These are phyloP conservation scores for Nigrospora oryzae DNA, from an alignment of 2,329 filamentous ascomycete species.

Conservation along the genomic window DNA sequence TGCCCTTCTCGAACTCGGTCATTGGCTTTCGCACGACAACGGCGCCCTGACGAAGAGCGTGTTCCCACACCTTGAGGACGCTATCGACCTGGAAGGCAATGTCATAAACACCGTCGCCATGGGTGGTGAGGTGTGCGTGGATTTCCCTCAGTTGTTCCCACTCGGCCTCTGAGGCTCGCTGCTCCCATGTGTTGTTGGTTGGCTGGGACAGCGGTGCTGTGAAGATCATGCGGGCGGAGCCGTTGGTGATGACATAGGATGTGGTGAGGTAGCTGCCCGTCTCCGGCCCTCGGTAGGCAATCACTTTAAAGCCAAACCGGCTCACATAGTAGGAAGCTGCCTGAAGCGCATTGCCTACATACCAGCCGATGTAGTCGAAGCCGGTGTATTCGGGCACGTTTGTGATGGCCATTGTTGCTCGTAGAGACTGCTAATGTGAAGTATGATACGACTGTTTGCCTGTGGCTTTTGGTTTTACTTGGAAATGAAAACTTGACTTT, in stretches of 20 bases:
- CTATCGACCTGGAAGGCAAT: background rate
- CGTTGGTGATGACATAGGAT: background rate
- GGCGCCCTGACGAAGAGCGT: background rate
- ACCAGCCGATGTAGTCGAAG: background rate
- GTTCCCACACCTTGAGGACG: background rate
- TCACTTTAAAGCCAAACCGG: background rate
- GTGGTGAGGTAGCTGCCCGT: background rate
- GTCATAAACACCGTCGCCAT: background rate
- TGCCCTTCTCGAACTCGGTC: background rate
- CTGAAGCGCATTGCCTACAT: background rate
- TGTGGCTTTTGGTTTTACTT: too few species aligned
- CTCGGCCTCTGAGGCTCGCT: background rate
- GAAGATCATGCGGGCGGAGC: background rate
- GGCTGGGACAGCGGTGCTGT: background rate
- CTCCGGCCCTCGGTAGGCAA: background rate
- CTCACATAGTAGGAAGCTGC: background rate
- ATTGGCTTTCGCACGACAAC: background rate
- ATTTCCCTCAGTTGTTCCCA: background rate
- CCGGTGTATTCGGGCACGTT: background rate
- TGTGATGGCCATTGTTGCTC: too few species aligned
- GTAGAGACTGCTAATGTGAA: too few species aligned
- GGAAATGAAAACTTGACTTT: too few species aligned
- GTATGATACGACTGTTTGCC: too few species aligned
- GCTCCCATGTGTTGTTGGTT: background rate
- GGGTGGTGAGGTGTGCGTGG: background rate